Base-by-base conservation (phyloP, 768 basidiomycete species). In the Mrakia gelida region DNA sequence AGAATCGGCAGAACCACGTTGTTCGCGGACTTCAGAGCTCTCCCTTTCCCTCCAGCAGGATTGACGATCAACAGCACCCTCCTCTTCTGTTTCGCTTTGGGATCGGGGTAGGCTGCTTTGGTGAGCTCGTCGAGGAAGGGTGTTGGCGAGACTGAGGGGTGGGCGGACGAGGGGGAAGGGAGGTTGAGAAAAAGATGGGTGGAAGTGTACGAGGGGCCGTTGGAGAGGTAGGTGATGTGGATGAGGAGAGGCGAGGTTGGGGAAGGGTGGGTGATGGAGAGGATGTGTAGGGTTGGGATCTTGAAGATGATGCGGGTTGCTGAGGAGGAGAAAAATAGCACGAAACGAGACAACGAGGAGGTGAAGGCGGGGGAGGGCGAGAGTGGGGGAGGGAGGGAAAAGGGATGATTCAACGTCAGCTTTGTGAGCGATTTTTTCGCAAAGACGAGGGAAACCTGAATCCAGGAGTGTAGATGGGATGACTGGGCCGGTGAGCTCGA, bases 221-320 rank as follows among this genome's bases (percentile, higher is more conserved):
- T n/a, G 59, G 59, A 26, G 59, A 59, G 59, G 59, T 59, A 59
- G 8, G n/a, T 59, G 59, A 59, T n/a, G 59, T 59, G 59, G 59
- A 59, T 9, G 59, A 59, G 23, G 59, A 5, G 1, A 16, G 49
- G 18, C 9, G 49, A 52, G 2, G 49, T 59, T n/a, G 49, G 18
- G 3, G 49, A 52, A 16, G 49, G 18, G 18, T 52, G 49, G 49
- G 49, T 15, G 49, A 52, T 21, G 49, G 49, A 52, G 49, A 52
- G 49, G 49, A 52, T 52, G 49, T 52, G 49, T 2, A 52, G 49
- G 16, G 49, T 52, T 9, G 49, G 49, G 49, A 52, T 52, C 15
- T 52, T 52, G 49, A 52, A 52, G 49, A 52, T 16, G 49, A 52
- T 2, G 49, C 49, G 49, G 49, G 49, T 52, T 52, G 49, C 49